A percentile compares a stretch with the other conserved stretches of the same genome.
These are phyloP conservation scores for Chlamydomonas schloesseri DNA, from an alignment of 139 green algal species.

Conservation along the genomic window DNA sequence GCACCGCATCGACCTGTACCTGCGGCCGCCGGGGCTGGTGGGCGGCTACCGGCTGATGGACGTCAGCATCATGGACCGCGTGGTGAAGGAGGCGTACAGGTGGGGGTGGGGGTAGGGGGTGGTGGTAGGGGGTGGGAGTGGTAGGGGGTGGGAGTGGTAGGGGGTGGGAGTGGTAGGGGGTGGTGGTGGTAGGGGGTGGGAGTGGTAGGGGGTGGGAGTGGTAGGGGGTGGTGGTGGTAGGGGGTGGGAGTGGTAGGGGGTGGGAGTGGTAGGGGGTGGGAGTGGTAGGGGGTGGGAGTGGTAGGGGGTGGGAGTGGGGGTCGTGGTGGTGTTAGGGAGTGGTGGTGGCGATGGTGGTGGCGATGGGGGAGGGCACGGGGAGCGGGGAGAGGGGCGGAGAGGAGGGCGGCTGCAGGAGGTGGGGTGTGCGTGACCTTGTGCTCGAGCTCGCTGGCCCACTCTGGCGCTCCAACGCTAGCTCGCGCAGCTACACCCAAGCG, in stretches of 20 bases:
- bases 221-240: no score
- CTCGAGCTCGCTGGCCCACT: no score
- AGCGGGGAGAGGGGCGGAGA: no score
- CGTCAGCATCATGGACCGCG: slow-evolving; percentile 78
- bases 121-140: not conserved
- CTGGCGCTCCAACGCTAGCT: no score
- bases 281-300: not conserved
- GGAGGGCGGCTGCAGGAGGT: no score
- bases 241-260: not conserved
- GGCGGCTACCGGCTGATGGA: slow-evolving; percentile 73
- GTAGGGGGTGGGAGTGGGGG: not conserved
- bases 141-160: not conserved
- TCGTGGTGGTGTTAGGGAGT: not conserved
- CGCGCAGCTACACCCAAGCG: no score
- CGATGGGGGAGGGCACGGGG: no score
- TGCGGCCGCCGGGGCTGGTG: slow-evolving; percentile 75
- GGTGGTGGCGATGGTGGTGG: no score
- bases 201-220: no score
- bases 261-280: not conserved
- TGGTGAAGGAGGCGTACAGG: slow-evolving; percentile 76
- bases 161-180: not conserved
- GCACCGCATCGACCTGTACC: slow-evolving; percentile 85
- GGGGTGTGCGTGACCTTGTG: no score
- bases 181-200: no score
- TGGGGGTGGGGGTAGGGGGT: not conserved